phyloP scores from a whole-genome alignment of 768 basidiomycete species.

The Collybia nuda region DNA sequence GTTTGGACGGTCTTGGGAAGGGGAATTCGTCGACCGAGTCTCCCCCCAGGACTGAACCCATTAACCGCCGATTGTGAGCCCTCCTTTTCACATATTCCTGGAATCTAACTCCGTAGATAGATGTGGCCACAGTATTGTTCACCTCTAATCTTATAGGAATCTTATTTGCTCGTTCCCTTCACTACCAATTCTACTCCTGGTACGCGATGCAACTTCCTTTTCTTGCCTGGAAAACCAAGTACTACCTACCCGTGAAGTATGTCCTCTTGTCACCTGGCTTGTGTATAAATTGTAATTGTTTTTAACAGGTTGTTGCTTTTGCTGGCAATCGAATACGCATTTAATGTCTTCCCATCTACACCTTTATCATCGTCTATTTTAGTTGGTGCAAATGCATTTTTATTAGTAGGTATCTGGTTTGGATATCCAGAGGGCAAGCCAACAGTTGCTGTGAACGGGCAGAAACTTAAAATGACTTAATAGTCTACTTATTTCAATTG shows the following conservation, averaged over 20 bases:
- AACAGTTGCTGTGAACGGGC: constrained; percentile 4
- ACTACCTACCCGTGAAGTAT: constrained; percentile 62
- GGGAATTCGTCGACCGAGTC: constrained; percentile 50
- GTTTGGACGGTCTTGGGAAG: constrained; percentile 51
- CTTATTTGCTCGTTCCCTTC: constrained; percentile 88
- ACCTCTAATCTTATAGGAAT: constrained; percentile 93
- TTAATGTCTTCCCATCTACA: constrained; percentile 89
- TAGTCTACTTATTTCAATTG: too few relatives aligned
- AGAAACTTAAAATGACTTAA: constrained; percentile 6
- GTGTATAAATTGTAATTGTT: constrained; percentile 6
- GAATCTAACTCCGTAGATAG: constrained; percentile 43
- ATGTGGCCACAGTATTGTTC: constrained; percentile 78
- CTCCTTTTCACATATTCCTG: background rate
- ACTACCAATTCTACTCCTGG: constrained; percentile 99
- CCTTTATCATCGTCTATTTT: constrained; percentile 30
- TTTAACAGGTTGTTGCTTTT: constrained; percentile 57
- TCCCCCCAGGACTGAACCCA: constrained; percentile 43
- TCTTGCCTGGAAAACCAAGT: constrained; percentile 72
- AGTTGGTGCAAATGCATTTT: constrained; percentile 22
- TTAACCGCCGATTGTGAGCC: constrained; percentile 67
- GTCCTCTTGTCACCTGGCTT: constrained; percentile 17
- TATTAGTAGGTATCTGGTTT: constrained; percentile 35
- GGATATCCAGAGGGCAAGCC: constrained; percentile 5
- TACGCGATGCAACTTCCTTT: constrained; percentile 91
- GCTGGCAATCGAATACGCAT: constrained; percentile 73